These are phyloP conservation scores for Ceriops tagal DNA, from an alignment of 345 rosid genomes.

Conservation along the genomic window DNA sequence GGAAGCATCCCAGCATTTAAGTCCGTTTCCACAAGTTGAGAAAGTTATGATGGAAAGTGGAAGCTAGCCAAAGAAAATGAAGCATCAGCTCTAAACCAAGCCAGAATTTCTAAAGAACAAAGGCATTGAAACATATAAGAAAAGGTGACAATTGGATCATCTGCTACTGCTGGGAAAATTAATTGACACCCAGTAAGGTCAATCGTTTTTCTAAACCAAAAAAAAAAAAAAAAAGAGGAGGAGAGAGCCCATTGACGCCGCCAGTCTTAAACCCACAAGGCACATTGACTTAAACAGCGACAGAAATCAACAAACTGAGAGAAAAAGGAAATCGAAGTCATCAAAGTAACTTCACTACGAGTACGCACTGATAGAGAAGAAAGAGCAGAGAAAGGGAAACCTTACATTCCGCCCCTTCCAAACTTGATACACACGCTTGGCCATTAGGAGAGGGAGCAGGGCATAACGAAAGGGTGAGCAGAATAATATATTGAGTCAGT, in stretches of 20 bases:
- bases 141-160: neutral
- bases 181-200: neutral
- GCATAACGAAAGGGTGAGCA: conserved; percentile 18
- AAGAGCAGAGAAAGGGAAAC: neutral
- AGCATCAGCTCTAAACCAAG: neutral
- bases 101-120: conserved; percentile 1
- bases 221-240: neutral
- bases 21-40: neutral
- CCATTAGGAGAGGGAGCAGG: conserved; percentile 28
- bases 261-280: neutral
- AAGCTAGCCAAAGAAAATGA: neutral
- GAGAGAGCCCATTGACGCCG: neutral
- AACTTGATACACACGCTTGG: conserved; percentile 42
- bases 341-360: neutral
- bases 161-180: neutral
- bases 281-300: neutral
- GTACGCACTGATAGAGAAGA: neutral
- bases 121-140: neutral
- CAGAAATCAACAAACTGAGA: neutral
- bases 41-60: neutral
- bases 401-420: conserved; percentile 58
- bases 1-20: neutral
- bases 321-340: neutral
- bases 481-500: conserved; percentile 33
- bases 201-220: neutral